phyloP scores from a whole-genome alignment of 345 rosid species.

The Sonneratia caseolaris region DNA sequence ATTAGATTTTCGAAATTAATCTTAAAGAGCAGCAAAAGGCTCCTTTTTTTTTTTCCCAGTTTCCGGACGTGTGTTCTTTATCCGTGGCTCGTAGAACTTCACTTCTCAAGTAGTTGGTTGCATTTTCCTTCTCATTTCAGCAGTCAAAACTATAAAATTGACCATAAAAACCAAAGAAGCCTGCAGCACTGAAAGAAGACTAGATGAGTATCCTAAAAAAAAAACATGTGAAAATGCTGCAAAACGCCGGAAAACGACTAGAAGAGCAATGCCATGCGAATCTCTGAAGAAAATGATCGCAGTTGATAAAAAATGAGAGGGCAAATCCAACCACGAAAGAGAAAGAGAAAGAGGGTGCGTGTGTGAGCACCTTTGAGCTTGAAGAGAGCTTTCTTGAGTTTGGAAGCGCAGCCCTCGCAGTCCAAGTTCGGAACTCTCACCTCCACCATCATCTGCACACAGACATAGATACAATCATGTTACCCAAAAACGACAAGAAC shows the following conservation, averaged over 20 bases:
- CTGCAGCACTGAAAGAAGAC: too few species aligned
- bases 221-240: neutral
- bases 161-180: neutral
- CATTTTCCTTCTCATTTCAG: neutral
- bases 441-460: conserved; percentile 52
- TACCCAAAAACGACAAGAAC: neutral
- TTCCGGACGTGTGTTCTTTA: neutral
- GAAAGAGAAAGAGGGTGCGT: neutral
- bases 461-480: neutral
- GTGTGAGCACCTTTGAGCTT: conserved; percentile 70
- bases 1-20: neutral
- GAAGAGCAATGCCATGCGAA: too few species aligned
- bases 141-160: neutral
- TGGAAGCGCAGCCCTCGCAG: conserved; percentile 87
- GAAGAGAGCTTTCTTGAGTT: conserved; percentile 68
- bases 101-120: neutral
- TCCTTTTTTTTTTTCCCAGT: neutral
- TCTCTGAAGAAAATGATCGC: too few species aligned
- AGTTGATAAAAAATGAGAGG: neutral
- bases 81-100: too few species aligned
- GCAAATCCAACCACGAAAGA: neutral
- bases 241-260: neutral
- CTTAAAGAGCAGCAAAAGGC: neutral
- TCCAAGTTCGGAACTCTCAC: conserved; percentile 86
- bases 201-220: too few species aligned